A percentile compares a stretch with the other conserved stretches of the same genome.
phyloP scores from a whole-genome alignment of 805 yeast genomes.

The Yarrowia hollandica region DNA sequence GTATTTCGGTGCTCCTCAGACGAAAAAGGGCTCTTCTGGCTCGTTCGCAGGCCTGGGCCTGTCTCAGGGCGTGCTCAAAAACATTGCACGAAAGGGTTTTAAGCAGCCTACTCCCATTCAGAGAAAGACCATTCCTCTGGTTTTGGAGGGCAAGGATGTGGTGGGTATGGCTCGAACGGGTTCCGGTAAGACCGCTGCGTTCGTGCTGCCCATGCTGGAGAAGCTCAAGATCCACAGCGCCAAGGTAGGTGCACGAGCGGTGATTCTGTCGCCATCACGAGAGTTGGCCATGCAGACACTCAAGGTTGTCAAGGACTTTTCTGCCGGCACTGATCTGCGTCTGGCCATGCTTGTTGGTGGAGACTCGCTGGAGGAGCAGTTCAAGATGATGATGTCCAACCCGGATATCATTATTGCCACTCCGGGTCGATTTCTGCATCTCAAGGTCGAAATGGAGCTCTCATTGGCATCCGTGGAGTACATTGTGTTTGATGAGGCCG shows the following conservation, averaged over 20 bases:
- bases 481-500: slow-evolving; percentile 96
- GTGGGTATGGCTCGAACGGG: slow-evolving; percentile 99
- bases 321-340: slow-evolving; percentile 79
- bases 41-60: slow-evolving; percentile 89
- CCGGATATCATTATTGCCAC: slow-evolving; percentile 97
- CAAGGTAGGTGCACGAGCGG: slow-evolving; percentile 83
- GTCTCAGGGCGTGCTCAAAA: slow-evolving; percentile 65
- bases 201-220: slow-evolving; percentile 85
- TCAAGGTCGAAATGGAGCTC: slow-evolving; percentile 91
- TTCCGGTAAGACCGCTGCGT: slow-evolving; percentile 98
- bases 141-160: slow-evolving; percentile 84
- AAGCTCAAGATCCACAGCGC: slow-evolving; percentile 80
- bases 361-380: slow-evolving; percentile 97
- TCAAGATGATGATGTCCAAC: slow-evolving; percentile 84
- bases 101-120: slow-evolving; percentile 97
- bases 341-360: slow-evolving; percentile 89
- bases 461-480: slow-evolving; percentile 83
- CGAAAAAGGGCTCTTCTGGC: slow-evolving; percentile 49
- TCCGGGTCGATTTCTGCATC: slow-evolving; percentile 95
- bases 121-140: slow-evolving; percentile 88
- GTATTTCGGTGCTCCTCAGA: slow-evolving; percentile 34
- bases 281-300: slow-evolving; percentile 93
- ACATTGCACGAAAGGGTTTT: slow-evolving; percentile 81
- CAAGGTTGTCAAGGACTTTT: slow-evolving; percentile 84
- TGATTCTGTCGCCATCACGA: slow-evolving; percentile 90